Evolutionary conservation across 257 asterid genomes (phyloP).

Genomic region (Solanum okadae): DNA sequence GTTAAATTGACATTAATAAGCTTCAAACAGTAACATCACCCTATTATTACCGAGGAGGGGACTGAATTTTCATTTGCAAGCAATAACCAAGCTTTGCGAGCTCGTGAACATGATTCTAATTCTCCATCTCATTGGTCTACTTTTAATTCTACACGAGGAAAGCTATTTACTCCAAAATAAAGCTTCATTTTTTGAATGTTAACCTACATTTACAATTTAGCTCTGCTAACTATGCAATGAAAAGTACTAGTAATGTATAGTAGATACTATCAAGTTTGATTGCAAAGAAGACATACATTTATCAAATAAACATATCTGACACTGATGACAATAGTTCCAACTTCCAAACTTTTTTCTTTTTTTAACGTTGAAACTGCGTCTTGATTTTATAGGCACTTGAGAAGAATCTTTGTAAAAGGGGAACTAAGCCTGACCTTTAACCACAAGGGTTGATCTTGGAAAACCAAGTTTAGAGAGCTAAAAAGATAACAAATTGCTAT

Average conservation of each 20-base stretch:
- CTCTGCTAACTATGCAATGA: background rate
- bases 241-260: background rate
- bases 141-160: background rate
- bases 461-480: background rate
- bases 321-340: background rate
- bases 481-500: background rate
- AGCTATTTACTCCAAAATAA: background rate
- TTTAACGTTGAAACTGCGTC: background rate
- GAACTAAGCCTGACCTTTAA: background rate
- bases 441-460: background rate
- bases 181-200: background rate
- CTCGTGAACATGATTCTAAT: background rate
- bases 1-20: background rate
- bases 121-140: background rate
- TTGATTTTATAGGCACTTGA: background rate
- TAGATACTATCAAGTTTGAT: background rate
- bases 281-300: background rate
- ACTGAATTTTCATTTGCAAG: background rate
- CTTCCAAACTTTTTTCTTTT: background rate
- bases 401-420: background rate
- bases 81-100: background rate
- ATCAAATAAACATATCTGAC: background rate
- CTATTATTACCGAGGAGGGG: background rate
- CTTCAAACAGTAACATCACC: background rate
- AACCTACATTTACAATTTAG: background rate